phyloP scores from a whole-genome alignment of 2,329 filamentous ascomycete species.

The Remersonia thermophila region DNA sequence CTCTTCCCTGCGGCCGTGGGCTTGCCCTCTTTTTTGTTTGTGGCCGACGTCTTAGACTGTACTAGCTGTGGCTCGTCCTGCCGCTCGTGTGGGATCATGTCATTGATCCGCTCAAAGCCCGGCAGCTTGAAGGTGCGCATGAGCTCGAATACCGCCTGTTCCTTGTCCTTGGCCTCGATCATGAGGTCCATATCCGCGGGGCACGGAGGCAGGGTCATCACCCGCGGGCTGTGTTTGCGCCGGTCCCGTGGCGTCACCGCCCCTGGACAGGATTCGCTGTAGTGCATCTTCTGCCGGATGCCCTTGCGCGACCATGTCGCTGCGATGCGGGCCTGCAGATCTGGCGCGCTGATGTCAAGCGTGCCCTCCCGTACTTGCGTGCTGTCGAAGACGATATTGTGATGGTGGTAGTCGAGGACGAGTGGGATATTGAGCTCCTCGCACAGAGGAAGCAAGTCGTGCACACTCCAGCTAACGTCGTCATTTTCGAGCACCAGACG shows the following conservation, averaged over 20 bases:
- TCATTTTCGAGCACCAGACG: constrained; percentile 88
- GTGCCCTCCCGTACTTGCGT: constrained; percentile 69
- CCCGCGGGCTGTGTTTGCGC: constrained; percentile 74
- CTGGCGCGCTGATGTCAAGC: constrained; percentile 53
- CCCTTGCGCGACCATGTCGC: constrained; percentile 74
- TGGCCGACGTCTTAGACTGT: constrained; percentile 25
- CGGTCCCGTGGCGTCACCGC: constrained; percentile 68
- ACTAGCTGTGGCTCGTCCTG: constrained; percentile 58
- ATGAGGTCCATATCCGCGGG: constrained; percentile 82
- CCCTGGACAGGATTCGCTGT: constrained; percentile 67
- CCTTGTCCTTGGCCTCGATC: constrained; percentile 98
- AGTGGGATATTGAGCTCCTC: constrained; percentile 90
- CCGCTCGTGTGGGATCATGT: constrained; percentile 65
- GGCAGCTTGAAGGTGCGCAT: constrained; percentile 82
- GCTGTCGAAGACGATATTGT: constrained; percentile 82
- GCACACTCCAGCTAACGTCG: constrained; percentile 84
- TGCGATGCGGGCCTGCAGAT: constrained; percentile 62
- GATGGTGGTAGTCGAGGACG: constrained; percentile 87
- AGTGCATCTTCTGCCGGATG: constrained; percentile 94
- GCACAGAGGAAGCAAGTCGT: constrained; percentile 79
- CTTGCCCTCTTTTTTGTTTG: constrained; percentile 26
- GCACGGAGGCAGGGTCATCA: constrained; percentile 71
- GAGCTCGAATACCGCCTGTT: constrained; percentile 88
- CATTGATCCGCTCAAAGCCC: constrained; percentile 62
- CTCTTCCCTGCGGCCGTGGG: constrained; percentile 24